A percentile compares a stretch with the other conserved stretches of the same genome.
Conservation (phyloP, 2,329 filamentous ascomycete genomes). For the Trichoderma harzianum region DNA sequence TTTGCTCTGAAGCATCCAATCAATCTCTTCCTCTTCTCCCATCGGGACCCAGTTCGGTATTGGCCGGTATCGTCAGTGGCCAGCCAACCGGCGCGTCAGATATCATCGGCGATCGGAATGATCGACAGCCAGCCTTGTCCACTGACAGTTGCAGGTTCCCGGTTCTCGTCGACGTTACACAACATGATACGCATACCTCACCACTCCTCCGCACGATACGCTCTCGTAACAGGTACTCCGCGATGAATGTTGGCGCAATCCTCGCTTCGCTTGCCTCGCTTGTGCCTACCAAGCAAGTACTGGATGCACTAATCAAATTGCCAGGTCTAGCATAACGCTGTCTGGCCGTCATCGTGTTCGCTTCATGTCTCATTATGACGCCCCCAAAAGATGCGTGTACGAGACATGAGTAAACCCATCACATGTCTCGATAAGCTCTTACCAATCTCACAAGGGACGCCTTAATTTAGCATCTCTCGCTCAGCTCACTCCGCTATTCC, state of each 20-base stretch:
- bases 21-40: background rate
- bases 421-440: background rate
- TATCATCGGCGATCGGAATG: conserved; percentile 5
- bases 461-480: background rate
- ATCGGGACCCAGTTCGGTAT: background rate
- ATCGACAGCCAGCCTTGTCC: background rate
- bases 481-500: background rate
- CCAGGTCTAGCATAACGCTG: background rate
- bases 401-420: background rate
- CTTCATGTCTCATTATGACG: background rate
- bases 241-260: background rate
- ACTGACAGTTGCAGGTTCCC: background rate
- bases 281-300: background rate
- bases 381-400: background rate
- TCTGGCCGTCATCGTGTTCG: background rate
- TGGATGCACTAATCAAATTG: background rate
- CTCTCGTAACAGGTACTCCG: background rate
- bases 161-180: background rate
- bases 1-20: background rate
- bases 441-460: background rate
- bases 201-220: background rate
- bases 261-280: background rate
- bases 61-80: background rate
- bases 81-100: background rate
- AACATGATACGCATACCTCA: background rate